Evolutionary conservation across 805 yeast genomes (phyloP).

Genomic region (Candida alai): DNA sequence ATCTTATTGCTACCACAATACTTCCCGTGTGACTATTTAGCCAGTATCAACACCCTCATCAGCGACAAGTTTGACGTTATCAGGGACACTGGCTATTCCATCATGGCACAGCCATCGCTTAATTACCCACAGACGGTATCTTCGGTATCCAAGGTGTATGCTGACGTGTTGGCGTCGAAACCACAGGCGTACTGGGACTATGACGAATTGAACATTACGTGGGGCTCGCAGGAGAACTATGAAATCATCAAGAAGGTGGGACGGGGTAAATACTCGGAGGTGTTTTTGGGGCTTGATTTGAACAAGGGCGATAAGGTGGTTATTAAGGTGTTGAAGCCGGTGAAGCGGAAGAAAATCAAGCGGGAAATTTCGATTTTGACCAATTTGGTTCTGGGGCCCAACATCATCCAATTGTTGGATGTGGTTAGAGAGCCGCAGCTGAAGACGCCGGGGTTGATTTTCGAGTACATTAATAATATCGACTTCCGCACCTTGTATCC

Average conservation of each 20-base stretch:
- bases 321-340: slow-evolving; percentile 90
- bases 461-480: slow-evolving; percentile 78
- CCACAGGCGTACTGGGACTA: slow-evolving; percentile 87
- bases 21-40: no score
- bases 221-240: slow-evolving; percentile 84
- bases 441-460: slow-evolving; percentile 84
- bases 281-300: slow-evolving; percentile 77
- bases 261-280: slow-evolving; percentile 92
- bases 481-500: slow-evolving; percentile 89
- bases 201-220: slow-evolving; percentile 63
- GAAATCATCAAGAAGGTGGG: slow-evolving; percentile 84
- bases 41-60: not conserved
- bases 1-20: slow-evolving; percentile 9
- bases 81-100: not conserved
- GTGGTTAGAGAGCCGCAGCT: slow-evolving; percentile 83
- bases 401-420: slow-evolving; percentile 70
- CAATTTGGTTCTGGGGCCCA: slow-evolving; percentile 80
- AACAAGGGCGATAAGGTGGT: slow-evolving; percentile 64
- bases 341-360: slow-evolving; percentile 86
- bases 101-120: slow-evolving; percentile 11
- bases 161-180: slow-evolving; percentile 71
- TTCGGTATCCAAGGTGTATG: slow-evolving; percentile 73
- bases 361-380: slow-evolving; percentile 85
- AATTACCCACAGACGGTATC: slow-evolving; percentile 21
- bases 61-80: slow-evolving; percentile 1